Evolutionary conservation across 1,139 yeast genomes (phyloP).

Genomic region (Geotrichum citri-aurantii): DNA sequence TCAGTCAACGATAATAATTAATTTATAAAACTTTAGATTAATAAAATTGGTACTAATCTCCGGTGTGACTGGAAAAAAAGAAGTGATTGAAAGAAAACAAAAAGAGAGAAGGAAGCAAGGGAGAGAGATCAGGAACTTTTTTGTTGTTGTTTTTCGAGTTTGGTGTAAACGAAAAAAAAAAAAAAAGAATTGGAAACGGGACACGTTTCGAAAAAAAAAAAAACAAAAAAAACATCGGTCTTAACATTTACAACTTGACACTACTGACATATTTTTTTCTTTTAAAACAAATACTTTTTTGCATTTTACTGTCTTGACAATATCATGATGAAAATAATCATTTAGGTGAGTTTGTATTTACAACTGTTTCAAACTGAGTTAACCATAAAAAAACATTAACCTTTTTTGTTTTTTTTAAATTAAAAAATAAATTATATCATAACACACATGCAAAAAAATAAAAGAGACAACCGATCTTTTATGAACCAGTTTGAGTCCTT

Average conservation of each 20-base stretch:
- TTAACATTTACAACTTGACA: not conserved
- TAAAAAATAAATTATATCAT: not conserved
- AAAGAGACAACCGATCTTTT: not conserved
- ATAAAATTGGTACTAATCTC: too few relatives aligned
- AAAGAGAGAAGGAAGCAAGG: not conserved
- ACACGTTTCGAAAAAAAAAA: not conserved
- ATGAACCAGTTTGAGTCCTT: conserved; percentile 26
- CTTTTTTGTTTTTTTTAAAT: not conserved
- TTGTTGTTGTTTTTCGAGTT: not conserved
- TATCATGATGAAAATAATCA: too few relatives aligned
- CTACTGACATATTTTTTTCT: not conserved
- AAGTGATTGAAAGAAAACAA: not conserved
- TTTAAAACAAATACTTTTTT: too few relatives aligned
- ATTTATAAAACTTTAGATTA: too few relatives aligned
- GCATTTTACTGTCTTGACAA: too few relatives aligned
- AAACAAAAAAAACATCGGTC: too few relatives aligned
- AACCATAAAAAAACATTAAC: not conserved
- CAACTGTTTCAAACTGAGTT: too few relatives aligned
- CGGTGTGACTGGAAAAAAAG: too few relatives aligned
- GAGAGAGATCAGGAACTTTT: not conserved
- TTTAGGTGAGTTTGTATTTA: too few relatives aligned
- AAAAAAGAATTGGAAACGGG: not conserved
- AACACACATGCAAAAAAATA: not conserved
- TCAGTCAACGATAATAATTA: not conserved
- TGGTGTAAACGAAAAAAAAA: not conserved